phyloP scores from a whole-genome alignment of 1,284 basidiomycete genomes.

The Wolfiporia cocos region DNA sequence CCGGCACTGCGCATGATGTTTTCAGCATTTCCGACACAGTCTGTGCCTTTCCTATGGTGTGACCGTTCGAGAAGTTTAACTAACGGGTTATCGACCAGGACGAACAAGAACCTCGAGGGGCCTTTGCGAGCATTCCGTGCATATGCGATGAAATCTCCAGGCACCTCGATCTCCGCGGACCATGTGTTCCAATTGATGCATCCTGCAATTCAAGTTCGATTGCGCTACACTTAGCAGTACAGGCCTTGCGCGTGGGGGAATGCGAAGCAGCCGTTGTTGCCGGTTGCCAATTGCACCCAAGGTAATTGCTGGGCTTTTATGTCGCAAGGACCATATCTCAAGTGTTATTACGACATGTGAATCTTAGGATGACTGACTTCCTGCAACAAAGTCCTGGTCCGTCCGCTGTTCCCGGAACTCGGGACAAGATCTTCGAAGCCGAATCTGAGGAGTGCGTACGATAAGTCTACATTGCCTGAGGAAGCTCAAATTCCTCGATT shows the following conservation, averaged over 20 bases:
- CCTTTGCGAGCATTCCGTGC: conserved; percentile 30
- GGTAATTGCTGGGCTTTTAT: too few species aligned
- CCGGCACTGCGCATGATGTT: conserved; percentile 23
- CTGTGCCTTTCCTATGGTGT: conserved; percentile 2
- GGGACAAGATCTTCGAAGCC: too few species aligned
- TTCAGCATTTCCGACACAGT: conserved; percentile 9
- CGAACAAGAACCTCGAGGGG: conserved; percentile 28
- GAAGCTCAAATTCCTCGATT: too few species aligned
- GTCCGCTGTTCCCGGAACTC: too few species aligned
- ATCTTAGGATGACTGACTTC: too few species aligned
- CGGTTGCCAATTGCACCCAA: conserved; percentile 36
- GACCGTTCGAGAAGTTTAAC: too few species aligned
- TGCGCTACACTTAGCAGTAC: conserved; percentile 40
- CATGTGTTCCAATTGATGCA: conserved; percentile 43
- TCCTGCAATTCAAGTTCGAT: conserved; percentile 42
- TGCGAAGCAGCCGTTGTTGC: conserved; percentile 42
- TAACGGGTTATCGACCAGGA: too few species aligned
- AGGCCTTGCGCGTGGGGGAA: conserved; percentile 36
- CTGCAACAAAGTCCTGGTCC: too few species aligned
- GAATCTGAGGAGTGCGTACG: too few species aligned
- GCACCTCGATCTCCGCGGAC: conserved; percentile 39
- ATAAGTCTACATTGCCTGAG: too few species aligned
- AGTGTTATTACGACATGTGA: too few species aligned
- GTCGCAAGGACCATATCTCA: too few species aligned
- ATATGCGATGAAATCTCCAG: conserved; percentile 43